Base-by-base conservation (phyloP, 257 asterid genomes). In the Petunia axillaris region DNA sequence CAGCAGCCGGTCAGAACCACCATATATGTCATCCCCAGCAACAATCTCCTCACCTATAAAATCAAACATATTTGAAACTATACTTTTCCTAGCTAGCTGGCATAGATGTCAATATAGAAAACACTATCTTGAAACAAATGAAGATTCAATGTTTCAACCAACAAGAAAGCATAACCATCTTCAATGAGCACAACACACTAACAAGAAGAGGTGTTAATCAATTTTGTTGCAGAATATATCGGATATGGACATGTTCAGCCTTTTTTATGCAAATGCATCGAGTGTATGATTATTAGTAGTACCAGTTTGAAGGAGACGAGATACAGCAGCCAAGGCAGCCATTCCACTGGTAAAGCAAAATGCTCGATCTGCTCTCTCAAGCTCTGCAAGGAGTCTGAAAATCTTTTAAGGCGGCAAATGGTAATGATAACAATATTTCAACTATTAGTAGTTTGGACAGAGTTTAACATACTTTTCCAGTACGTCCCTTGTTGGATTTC, bases 291-390 rank as follows among this genome's bases (percentile, higher is more conserved):
- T 65, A 37, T 39, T 46, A 25, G 68, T 74, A 60, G 68, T 85
- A 94, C 98, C 99, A 7, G 91, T 59, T 88, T 88, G 89, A 38
- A 95, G 89, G 59, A 95, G 97, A 87, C 87, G 97, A 83, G 98
- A 79, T 44, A 90, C 98, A 14, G 98, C 93, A 77, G 99, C 79
- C 89, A 95, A 87, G 77, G 99, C 98, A 65, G 98, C 98, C 98
- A 95, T 95, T 82, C 99, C 98, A 86, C 99, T 95, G 40, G 98
- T 87, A 88, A 93, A 95, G 89, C 99, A 93, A 52, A 93, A 77
- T 11, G 99, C 98, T 65, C 90, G 91, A 83, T 91, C 97, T 48
- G 98, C 97, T 86, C 89, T 93, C 75, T 95, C 98, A 81, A 95
- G 97, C 90, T 91, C 91, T 36, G 99, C 98, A 76, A 93, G 88